Conservation (phyloP, 495 filamentous ascomycete genomes). For the Talaromyces liani region DNA sequence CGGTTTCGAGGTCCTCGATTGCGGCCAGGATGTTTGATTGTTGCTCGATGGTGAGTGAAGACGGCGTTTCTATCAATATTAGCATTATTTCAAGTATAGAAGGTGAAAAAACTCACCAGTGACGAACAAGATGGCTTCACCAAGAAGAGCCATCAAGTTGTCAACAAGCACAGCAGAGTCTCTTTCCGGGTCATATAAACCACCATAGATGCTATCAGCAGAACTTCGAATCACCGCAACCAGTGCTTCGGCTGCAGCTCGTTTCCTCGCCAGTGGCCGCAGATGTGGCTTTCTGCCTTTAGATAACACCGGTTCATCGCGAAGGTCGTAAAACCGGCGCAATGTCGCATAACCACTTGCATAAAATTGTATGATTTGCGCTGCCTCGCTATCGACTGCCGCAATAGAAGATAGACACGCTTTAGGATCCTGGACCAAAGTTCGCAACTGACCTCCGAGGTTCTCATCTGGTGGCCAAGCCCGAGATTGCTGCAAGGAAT, state of each 20-base stretch:
- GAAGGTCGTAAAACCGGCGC: constrained; percentile 77
- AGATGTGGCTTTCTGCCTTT: constrained; percentile 32
- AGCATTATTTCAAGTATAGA: constrained; percentile 1
- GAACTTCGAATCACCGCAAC: constrained; percentile 74
- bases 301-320: constrained; percentile 53
- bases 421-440: constrained; percentile 60
- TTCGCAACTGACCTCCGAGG: constrained; percentile 59
- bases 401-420: constrained; percentile 57
- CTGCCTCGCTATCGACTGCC: constrained; percentile 63
- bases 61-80: constrained; percentile 20
- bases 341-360: constrained; percentile 88
- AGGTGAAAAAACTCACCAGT: constrained; percentile 39
- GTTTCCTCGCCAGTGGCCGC: constrained; percentile 47
- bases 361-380: constrained; percentile 68
- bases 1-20: constrained; percentile 74
- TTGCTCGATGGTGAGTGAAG: constrained; percentile 46
- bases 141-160: constrained; percentile 72
- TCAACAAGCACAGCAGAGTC: constrained; percentile 80
- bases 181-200: constrained; percentile 69
- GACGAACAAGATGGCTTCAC: constrained; percentile 72
- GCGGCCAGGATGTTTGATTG: constrained; percentile 70
- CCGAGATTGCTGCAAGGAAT: constrained; percentile 74
- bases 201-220: constrained; percentile 80
- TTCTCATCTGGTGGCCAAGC: constrained; percentile 61
- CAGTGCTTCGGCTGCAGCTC: constrained; percentile 63